phyloP scores from a whole-genome alignment of 179 eudicot species.

The Dionaea muscipula region DNA sequence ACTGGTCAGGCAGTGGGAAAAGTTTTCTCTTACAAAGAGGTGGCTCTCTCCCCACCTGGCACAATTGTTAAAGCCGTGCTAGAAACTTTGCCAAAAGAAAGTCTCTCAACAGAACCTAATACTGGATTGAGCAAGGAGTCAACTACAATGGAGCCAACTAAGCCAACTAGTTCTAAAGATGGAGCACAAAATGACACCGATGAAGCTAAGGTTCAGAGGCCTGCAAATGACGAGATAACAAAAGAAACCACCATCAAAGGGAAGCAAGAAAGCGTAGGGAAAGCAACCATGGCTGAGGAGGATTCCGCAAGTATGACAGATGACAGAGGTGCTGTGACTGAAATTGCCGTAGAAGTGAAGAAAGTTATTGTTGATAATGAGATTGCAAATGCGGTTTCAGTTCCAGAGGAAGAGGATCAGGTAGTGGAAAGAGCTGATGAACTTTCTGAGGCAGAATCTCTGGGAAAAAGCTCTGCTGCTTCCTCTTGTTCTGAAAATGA shows the following conservation, averaged over 20 bases:
- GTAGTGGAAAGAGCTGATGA: slow-evolving; percentile 13
- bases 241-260: slow-evolving; percentile 13
- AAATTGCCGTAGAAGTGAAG: slow-evolving; percentile 9
- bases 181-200: slow-evolving; percentile 11
- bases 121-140: slow-evolving; percentile 12
- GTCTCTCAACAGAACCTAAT: slow-evolving; percentile 16
- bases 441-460: slow-evolving; percentile 13
- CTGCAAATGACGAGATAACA: slow-evolving; percentile 13
- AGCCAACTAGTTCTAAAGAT: slow-evolving; percentile 21
- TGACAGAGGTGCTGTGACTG: slow-evolving; percentile 7
- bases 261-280: slow-evolving; percentile 17
- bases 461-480: slow-evolving; percentile 13
- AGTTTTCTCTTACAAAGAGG: slow-evolving; percentile 88
- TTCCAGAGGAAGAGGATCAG: slow-evolving; percentile 11
- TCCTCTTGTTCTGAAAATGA: slow-evolving; percentile 12
- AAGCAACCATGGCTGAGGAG: slow-evolving; percentile 12
- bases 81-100: slow-evolving; percentile 48
- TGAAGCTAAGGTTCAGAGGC: slow-evolving; percentile 19
- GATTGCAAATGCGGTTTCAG: neutral
- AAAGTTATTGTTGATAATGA: slow-evolving; percentile 6
- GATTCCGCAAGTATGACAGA: slow-evolving; percentile 4
- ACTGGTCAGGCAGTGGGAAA: slow-evolving; percentile 50
- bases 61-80: slow-evolving; percentile 67
- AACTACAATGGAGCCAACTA: slow-evolving; percentile 17
- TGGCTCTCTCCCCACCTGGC: slow-evolving; percentile 90